Evolutionary conservation across 108 stramenopile genomes (phyloP).

Genomic region (Fistulifera solaris): DNA sequence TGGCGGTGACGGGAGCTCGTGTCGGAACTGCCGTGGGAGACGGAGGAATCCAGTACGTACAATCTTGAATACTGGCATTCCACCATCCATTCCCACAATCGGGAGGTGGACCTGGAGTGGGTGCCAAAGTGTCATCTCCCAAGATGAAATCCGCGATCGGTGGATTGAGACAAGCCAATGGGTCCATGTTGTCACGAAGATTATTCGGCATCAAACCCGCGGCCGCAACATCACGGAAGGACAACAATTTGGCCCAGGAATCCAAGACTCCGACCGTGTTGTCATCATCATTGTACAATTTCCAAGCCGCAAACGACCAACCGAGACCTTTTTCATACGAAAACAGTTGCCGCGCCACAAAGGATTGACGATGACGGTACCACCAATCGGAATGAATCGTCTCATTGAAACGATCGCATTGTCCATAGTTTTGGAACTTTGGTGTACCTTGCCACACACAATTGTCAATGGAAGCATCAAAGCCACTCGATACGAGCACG

Average conservation of each 20-base stretch:
- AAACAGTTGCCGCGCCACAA: conserved; percentile 58
- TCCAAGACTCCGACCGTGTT: conserved; percentile 27
- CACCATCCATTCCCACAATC: conserved; percentile 79
- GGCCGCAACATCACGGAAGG: conserved; percentile 48
- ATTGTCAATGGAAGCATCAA: conserved; percentile 59
- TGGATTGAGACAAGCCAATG: conserved; percentile 55
- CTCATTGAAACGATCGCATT: conserved; percentile 69
- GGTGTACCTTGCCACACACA: conserved; percentile 20
- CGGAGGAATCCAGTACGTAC: conserved; percentile 76
- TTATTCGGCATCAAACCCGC: conserved; percentile 49
- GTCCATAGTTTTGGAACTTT: conserved; percentile 58
- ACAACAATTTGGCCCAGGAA: conserved; percentile 41
- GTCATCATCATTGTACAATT: conserved; percentile 39
- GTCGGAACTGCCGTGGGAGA: conserved; percentile 30
- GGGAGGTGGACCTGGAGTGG: conserved; percentile 53
- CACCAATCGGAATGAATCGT: conserved; percentile 58
- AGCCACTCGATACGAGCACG: conserved; percentile 42
- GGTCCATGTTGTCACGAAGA: background rate
- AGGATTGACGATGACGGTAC: conserved; percentile 48
- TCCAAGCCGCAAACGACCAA: conserved; percentile 69
- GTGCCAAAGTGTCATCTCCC: conserved; percentile 64
- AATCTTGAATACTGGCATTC: conserved; percentile 42
- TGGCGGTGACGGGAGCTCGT: background rate
- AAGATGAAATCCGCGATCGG: conserved; percentile 55
- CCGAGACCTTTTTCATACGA: conserved; percentile 60